Evolutionary conservation across 352 stramenopile species (phyloP).

Genomic region (Phytophthora niederhauseri): DNA sequence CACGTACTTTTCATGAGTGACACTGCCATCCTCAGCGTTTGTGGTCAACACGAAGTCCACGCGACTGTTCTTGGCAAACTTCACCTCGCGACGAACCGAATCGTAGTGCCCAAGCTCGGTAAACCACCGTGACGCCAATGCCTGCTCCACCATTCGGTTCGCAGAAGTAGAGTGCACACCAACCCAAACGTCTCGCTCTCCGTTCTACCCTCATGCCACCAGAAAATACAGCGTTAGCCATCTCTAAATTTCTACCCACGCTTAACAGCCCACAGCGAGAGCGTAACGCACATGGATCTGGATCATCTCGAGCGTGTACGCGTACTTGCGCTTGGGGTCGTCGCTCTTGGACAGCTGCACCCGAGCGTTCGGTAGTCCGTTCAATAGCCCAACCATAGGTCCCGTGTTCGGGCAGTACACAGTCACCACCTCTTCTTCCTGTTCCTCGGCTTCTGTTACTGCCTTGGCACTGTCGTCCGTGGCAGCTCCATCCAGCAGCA

Average conservation of each 20-base stretch:
- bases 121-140: constrained; percentile 66
- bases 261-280: background rate
- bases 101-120: constrained; percentile 63
- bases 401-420: constrained; percentile 87
- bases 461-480: constrained; percentile 2
- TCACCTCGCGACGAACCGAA: constrained; percentile 70
- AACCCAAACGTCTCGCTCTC: constrained; percentile 69
- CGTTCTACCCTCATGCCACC: constrained; percentile 53
- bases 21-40: constrained; percentile 32
- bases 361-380: constrained; percentile 55
- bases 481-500: constrained; percentile 41
- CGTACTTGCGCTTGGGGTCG: constrained; percentile 83
- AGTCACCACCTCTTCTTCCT: constrained; percentile 48
- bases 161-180: constrained; percentile 78
- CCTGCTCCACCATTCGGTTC: constrained; percentile 82
- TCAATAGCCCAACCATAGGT: constrained; percentile 81
- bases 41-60: constrained; percentile 83
- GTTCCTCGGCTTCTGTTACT: constrained; percentile 5
- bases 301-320: constrained; percentile 87
- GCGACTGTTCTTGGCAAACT: constrained; percentile 81
- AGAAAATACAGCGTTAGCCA: background rate
- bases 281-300: constrained; percentile 66
- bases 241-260: no score
- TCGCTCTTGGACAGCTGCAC: constrained; percentile 83
- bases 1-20: constrained; percentile 70